These are phyloP conservation scores for Pouteria glomerata DNA, from an alignment of 148 eudicot genomes.

Conservation along the genomic window DNA sequence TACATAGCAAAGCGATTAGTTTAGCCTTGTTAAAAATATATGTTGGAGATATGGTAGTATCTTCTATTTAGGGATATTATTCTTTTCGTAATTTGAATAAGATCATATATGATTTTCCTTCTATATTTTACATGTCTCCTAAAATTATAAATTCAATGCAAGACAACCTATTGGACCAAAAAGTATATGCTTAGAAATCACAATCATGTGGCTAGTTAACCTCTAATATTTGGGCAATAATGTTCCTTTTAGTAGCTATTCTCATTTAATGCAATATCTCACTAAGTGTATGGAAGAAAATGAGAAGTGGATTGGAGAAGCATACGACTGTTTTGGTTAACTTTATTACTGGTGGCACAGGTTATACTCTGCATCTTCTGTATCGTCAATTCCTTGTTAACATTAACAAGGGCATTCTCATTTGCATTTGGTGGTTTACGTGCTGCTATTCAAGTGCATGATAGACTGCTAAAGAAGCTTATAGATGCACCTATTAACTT, in stretches of 20 bases:
- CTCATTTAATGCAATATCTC: background rate
- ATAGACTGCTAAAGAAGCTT: conserved; percentile 59
- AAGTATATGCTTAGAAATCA: conserved; percentile 2
- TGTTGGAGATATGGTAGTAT: too few species aligned
- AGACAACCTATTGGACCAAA: too few species aligned
- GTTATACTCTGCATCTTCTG: conserved; percentile 68
- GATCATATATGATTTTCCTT: too few species aligned
- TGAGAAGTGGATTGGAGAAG: background rate
- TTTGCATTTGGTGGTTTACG: conserved; percentile 96
- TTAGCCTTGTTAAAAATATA: background rate
- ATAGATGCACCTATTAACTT: conserved; percentile 70
- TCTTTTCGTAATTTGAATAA: too few species aligned
- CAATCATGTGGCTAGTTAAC: background rate
- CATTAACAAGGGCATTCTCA: conserved; percentile 82
- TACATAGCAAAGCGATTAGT: background rate
- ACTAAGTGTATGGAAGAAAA: background rate
- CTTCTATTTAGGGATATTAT: too few species aligned
- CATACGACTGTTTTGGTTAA: background rate
- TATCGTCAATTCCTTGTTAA: conserved; percentile 62
- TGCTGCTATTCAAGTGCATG: conserved; percentile 80
- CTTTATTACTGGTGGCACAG: conserved; percentile 34
- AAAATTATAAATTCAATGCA: too few species aligned
- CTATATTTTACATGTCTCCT: too few species aligned
- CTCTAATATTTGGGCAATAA: background rate
- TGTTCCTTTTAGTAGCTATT: background rate